Evolutionary conservation across 169 alveolate genomes (phyloP), one percentile per base, ranked within the genome.

Genomic region (Plasmodium fragile): DNA sequence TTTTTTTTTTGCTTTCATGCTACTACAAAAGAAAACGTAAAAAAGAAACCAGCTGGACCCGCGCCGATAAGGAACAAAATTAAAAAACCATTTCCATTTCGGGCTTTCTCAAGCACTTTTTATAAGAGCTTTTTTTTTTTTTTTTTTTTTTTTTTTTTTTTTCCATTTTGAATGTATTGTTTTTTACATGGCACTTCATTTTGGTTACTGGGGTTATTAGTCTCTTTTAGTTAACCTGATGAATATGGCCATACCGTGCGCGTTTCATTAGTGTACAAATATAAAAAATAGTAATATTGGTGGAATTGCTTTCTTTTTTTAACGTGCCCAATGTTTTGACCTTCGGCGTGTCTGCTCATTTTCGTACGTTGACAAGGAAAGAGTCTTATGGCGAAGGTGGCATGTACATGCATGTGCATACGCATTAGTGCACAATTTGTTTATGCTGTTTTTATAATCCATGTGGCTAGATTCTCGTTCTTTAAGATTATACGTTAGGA

Each of bases 71-170:
- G n/a, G n/a, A n/a, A n/a, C n/a, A n/a, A n/a, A n/a, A n/a, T n/a
- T n/a, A n/a, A n/a, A n/a, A n/a, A n/a, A n/a, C n/a, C n/a, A n/a
- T n/a, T n/a, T n/a, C n/a, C n/a, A n/a, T n/a, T n/a, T n/a, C n/a
- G n/a, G n/a, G n/a, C n/a, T n/a, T n/a, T n/a, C n/a, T n/a, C n/a
- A n/a, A n/a, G n/a, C n/a, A n/a, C n/a, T n/a, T n/a, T n/a, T n/a
- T n/a, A n/a, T n/a, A n/a, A n/a, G n/a, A n/a, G n/a, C n/a, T 39
- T 73, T 73, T 25, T 25, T 7, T 70, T 70, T 32, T 41, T 75
- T n/a, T 70, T 70, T 70, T 75, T 75, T 75, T 32, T 41, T 32
- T n/a, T 70, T 70, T 70, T 70, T 70, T 41, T 75, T 32, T 10
- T 10, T 4, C 32, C 59, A 8, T 6, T 75, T n/a, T 75, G 30